Evolutionary conservation across 2,329 filamentous ascomycete species (phyloP), one percentile per base, ranked within the genome.

Genomic region (Diaporthe capsici): DNA sequence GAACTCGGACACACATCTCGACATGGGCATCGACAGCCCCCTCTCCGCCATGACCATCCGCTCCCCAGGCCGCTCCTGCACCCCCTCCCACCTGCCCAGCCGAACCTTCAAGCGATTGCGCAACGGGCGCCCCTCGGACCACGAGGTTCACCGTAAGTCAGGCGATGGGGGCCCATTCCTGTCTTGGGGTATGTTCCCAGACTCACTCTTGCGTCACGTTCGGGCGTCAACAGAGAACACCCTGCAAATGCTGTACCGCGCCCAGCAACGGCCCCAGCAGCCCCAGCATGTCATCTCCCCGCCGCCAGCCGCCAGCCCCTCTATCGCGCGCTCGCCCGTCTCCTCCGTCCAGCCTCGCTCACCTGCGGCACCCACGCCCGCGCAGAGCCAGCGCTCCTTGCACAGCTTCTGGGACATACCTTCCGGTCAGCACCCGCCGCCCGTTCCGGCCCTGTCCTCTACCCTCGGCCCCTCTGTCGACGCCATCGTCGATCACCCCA

Each of bases 81-180:
- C 84, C 2, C 84, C 86, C 4, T 84, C 86, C 20, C 86, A 90
- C 72, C 86, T 91, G 20, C 83, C 86, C 71, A 89, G 90, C 78
- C 89, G 91, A 37, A 93, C 91, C 1, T 83, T 89, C 80, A 93
- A 93, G 83, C 89, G 91, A 10, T 87, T 89, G 76, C 90, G 91
- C 75, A 86, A 92, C 81, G 88, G 86, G 74, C 85, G 91, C 9
- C 91, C 91, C 0, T 88, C 90, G 0, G 89, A 92, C 47, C 82
- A 86, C 9, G 84, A 87, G 73, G 86, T 92, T 9, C 87, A 92
- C 78, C 84, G 90, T 91, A 85, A 82, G 89, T 85, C 77, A 60
- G 31, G 25, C 31, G 49, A 47, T n/a, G 39, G 42, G 13, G 0
- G 37, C 31, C 57, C 13, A 58, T 13, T n/a, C 77, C 71, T 77